A percentile compares a stretch with the other conserved stretches of the same genome.
Conservation (phyloP, 331 rosid genomes). For the Dryas integrifolia region DNA sequence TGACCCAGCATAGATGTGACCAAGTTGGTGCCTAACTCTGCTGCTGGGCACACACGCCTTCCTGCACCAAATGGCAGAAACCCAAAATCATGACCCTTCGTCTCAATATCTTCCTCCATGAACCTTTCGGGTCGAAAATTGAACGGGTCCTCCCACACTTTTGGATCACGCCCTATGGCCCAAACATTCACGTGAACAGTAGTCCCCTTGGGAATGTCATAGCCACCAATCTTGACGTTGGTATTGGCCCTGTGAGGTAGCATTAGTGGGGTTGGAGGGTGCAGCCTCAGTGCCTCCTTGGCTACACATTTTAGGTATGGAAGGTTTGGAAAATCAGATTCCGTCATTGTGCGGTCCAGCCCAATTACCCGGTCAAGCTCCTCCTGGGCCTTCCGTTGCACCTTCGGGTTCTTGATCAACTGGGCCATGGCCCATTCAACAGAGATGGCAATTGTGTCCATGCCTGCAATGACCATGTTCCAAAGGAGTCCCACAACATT, state of each 20-base stretch:
- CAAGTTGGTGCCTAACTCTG: conserved; percentile 66
- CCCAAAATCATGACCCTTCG: conserved; percentile 73
- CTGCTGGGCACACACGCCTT: conserved; percentile 77
- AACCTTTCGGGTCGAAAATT: conserved; percentile 77
- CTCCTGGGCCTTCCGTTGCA: conserved; percentile 73
- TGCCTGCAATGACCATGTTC: conserved; percentile 92
- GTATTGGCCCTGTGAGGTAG: conserved; percentile 31
- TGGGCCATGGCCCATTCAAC: conserved; percentile 92
- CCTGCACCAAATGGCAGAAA: conserved; percentile 85
- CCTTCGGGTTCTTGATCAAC: conserved; percentile 66
- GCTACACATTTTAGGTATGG: conserved; percentile 55
- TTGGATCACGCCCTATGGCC: conserved; percentile 76
- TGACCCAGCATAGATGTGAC: conserved; percentile 77
- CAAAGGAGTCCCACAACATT: conserved; percentile 78
- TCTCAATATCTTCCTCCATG: conserved; percentile 70
- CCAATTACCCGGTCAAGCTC: conserved; percentile 69
- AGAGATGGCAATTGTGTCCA: conserved; percentile 71
- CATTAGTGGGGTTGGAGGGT: conserved; percentile 23
- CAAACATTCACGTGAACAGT: conserved; percentile 83
- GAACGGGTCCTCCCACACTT: conserved; percentile 51
- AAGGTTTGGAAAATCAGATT: conserved; percentile 56
- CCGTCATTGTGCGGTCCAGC: conserved; percentile 48
- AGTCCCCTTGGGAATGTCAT: conserved; percentile 72
- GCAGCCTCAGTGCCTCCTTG: conserved; percentile 22
- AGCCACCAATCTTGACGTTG: conserved; percentile 70